Conservation (phyloP, 1,284 basidiomycete species). For the Malassezia pachydermatis region DNA sequence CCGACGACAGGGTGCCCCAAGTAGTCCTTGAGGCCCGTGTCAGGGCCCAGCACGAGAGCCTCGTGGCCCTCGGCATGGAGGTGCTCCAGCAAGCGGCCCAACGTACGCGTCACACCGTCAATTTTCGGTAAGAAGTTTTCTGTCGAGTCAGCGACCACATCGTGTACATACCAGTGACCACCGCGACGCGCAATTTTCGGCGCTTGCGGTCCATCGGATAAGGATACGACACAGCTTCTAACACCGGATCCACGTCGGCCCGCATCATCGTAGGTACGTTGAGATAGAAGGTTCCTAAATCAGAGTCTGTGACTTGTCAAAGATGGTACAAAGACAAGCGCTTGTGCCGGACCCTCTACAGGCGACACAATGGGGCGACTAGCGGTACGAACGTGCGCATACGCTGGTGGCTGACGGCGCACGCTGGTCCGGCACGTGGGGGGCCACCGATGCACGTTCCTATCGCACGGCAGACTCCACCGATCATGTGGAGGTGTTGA, state of each 20-base stretch:
- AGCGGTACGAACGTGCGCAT: not conserved
- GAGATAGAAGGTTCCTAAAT: too few species aligned
- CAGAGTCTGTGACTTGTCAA: not conserved
- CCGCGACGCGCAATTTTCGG: conserved; percentile 47
- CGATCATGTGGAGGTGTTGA: not conserved
- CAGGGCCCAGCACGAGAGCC: conserved; percentile 54
- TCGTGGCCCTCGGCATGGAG: conserved; percentile 54
- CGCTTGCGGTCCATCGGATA: conserved; percentile 30
- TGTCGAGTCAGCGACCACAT: conserved; percentile 17
- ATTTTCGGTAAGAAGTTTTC: conserved; percentile 57
- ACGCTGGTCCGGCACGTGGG: too few species aligned
- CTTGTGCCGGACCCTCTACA: not conserved
- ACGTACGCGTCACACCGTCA: conserved; percentile 55
- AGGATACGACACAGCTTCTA: conserved; percentile 17
- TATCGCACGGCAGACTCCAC: too few species aligned
- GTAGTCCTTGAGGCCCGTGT: conserved; percentile 53
- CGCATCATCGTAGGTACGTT: not conserved
- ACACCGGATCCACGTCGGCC: conserved; percentile 1
- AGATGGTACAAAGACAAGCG: not conserved
- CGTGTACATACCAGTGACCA: conserved; percentile 39
- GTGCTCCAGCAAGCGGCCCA: conserved; percentile 55
- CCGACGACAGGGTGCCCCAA: conserved; percentile 55
- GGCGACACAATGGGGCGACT: not conserved
- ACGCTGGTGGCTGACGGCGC: too few species aligned
- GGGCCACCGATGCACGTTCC: too few species aligned